phyloP scores from a whole-genome alignment of 345 rosid species.

The Laguncularia racemosa region DNA sequence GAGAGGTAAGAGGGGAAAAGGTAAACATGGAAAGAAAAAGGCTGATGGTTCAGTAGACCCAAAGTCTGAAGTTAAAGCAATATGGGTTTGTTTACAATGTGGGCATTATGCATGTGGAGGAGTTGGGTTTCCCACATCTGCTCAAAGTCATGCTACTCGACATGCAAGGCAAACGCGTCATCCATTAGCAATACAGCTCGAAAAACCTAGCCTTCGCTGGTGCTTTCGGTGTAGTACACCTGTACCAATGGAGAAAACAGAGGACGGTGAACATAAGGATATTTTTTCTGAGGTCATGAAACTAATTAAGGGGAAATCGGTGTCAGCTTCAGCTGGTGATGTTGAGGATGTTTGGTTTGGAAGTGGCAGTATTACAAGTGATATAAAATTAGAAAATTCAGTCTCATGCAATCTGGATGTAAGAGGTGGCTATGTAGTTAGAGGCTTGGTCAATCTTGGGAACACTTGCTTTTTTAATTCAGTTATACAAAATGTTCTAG shows the following conservation, averaged over 20 bases:
- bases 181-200: constrained; percentile 69
- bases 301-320: constrained; percentile 43
- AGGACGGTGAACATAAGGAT: constrained; percentile 55
- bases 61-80: constrained; percentile 52
- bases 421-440: constrained; percentile 42
- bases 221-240: constrained; percentile 66
- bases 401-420: constrained; percentile 28
- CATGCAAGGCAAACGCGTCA: constrained; percentile 66
- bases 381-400: constrained; percentile 27
- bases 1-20: constrained; percentile 61
- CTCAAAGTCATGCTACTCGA: constrained; percentile 67
- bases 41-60: constrained; percentile 34
- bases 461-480: constrained; percentile 98
- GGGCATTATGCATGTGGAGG: constrained; percentile 89
- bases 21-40: constrained; percentile 62
- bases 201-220: constrained; percentile 77
- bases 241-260: constrained; percentile 59
- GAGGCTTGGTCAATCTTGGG: constrained; percentile 92
- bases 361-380: constrained; percentile 46
- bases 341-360: constrained; percentile 58
- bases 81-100: constrained; percentile 94
- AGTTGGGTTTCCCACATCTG: constrained; percentile 71
- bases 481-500: constrained; percentile 81
- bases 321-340: constrained; percentile 29
- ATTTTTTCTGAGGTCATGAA: constrained; percentile 43